These are phyloP conservation scores for Wickerhamomyces pijperi DNA, from an alignment of 805 yeast species.

Conservation along the genomic window DNA sequence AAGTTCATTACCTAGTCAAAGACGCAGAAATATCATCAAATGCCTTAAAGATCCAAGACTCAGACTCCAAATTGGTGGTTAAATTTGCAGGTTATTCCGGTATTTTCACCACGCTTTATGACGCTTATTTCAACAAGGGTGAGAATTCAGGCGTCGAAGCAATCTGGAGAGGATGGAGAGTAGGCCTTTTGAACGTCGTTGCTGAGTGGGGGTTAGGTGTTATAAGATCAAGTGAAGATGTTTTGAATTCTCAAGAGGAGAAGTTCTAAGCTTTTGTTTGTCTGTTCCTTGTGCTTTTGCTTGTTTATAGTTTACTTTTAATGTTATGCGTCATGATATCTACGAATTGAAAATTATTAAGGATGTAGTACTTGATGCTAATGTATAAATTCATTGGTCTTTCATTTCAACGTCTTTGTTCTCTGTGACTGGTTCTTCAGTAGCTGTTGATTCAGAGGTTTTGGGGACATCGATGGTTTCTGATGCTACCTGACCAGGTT, in stretches of 20 bases:
- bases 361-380: too few relatives aligned
- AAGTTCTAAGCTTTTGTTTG: conserved; percentile 15
- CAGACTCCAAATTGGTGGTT: conserved; percentile 42
- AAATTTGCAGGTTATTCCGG: conserved; percentile 47
- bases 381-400: too few relatives aligned
- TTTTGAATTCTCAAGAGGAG: conserved; percentile 30
- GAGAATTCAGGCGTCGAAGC: conserved; percentile 36
- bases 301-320: too few relatives aligned
- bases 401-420: too few relatives aligned
- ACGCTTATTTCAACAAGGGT: conserved; percentile 27
- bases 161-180: conserved; percentile 85
- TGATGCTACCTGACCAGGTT: too few relatives aligned
- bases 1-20: conserved; percentile 48
- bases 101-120: conserved; percentile 40
- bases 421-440: too few relatives aligned
- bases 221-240: conserved; percentile 38
- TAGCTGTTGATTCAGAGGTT: too few relatives aligned
- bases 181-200: conserved; percentile 65
- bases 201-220: conserved; percentile 77
- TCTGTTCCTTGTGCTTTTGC: too few relatives aligned
- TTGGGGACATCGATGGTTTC: too few relatives aligned
- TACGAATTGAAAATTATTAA: too few relatives aligned
- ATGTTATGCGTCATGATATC: too few relatives aligned
- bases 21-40: conserved; percentile 15
- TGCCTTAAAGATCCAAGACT: conserved; percentile 27